Conservation (phyloP, 495 filamentous ascomycete genomes). For the Pseudotulostoma volvatum region DNA sequence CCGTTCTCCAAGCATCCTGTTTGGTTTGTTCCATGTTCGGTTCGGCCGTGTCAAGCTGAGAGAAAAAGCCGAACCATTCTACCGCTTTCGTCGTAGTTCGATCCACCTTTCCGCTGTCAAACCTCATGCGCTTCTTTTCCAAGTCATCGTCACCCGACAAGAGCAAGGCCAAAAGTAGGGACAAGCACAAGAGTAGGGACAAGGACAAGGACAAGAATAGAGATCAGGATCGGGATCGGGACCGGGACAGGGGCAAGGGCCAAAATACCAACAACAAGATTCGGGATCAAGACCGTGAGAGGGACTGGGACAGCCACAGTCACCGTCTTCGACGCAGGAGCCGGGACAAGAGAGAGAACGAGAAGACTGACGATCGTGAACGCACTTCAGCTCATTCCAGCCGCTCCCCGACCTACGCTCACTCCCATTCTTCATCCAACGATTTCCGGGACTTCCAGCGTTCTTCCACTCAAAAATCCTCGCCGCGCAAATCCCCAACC, state of each 20-base stretch:
- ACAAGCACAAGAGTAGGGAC: constrained; percentile 20
- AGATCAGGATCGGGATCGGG: neutral
- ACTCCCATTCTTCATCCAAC: constrained; percentile 12
- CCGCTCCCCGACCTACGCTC: constrained; percentile 14
- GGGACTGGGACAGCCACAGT: constrained; percentile 2
- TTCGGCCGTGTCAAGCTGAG: too few species aligned
- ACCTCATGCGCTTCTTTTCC: constrained; percentile 14
- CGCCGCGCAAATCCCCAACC: constrained; percentile 15
- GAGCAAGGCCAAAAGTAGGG: constrained; percentile 9
- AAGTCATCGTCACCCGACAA: constrained; percentile 17
- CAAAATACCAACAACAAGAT: constrained; percentile 1
- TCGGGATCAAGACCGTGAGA: constrained; percentile 13
- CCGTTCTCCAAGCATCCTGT: too few species aligned
- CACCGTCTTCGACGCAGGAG: neutral
- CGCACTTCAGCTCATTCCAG: constrained; percentile 5
- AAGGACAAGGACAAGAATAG: constrained; percentile 2
- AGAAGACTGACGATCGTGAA: constrained; percentile 5
- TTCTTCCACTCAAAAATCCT: constrained; percentile 9
- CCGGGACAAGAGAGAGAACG: constrained; percentile 6
- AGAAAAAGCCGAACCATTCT: constrained; percentile 13
- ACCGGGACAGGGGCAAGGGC: neutral
- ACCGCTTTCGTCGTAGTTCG: constrained; percentile 35
- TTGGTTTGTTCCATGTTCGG: too few species aligned
- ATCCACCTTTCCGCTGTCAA: constrained; percentile 10
- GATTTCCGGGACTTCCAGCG: constrained; percentile 6